phyloP scores from a whole-genome alignment of 768 basidiomycete species.

The Termitomyces sp. region DNA sequence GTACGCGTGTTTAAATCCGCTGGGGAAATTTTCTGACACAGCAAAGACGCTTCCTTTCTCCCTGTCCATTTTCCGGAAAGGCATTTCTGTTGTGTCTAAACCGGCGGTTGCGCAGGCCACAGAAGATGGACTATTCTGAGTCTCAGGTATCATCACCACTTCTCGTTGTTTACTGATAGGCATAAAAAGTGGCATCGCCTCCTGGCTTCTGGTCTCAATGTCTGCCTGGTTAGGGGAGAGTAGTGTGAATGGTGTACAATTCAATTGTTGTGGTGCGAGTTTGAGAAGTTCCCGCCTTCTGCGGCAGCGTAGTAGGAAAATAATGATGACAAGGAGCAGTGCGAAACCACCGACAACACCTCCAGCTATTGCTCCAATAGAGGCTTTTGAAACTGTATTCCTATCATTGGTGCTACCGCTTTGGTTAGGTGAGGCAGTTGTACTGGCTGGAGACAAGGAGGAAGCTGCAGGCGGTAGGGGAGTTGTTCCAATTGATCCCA shows the following conservation, averaged over 20 bases:
- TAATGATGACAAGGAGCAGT: background rate
- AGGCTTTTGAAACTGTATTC: background rate
- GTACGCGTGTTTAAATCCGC: background rate
- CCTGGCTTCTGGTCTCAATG: background rate
- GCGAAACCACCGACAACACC: constrained; percentile 8
- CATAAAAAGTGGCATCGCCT: background rate
- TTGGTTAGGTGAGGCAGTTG: background rate
- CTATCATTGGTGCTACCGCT: too few relatives aligned
- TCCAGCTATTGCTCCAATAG: constrained; percentile 9
- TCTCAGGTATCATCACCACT: background rate
- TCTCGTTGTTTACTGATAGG: background rate
- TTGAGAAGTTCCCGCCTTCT: background rate
- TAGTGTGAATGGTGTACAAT: background rate
- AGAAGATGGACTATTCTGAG: background rate
- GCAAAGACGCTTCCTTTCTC: background rate
- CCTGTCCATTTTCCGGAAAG: background rate
- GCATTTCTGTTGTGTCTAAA: background rate
- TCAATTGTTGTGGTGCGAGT: background rate
- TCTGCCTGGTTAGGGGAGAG: background rate
- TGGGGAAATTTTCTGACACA: background rate
- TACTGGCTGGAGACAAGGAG: background rate
- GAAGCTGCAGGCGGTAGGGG: background rate
- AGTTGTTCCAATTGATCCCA: background rate
- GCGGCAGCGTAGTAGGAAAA: background rate
- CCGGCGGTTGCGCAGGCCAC: background rate